phyloP scores from a whole-genome alignment of 2,329 filamentous ascomycete species.

The Dothistroma pini region DNA sequence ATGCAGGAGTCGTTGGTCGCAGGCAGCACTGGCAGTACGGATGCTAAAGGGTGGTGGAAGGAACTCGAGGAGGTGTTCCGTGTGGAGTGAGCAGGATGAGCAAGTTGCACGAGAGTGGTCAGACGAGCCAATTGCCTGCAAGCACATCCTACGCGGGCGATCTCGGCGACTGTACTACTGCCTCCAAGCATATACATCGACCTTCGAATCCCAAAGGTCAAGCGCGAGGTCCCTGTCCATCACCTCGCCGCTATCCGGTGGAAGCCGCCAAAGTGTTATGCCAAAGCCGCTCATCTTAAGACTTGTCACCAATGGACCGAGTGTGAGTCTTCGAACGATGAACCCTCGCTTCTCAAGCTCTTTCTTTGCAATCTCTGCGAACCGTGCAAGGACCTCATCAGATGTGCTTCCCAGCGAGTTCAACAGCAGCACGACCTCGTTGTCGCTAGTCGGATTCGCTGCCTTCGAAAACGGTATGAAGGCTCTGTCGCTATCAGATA shows the following conservation, averaged over 20 bases:
- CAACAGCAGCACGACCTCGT: constrained; percentile 35
- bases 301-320: constrained; percentile 37
- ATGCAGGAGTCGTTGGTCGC: constrained; percentile 63
- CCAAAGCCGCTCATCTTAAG: constrained; percentile 39
- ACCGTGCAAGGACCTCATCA: constrained; percentile 36
- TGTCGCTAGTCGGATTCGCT: constrained; percentile 28
- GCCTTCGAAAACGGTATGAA: constrained; percentile 37
- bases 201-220: constrained; percentile 35
- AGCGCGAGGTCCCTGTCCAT: constrained; percentile 30
- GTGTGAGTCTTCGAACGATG: constrained; percentile 32
- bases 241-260: constrained; percentile 29
- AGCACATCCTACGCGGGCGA: neutral
- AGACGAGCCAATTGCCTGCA: neutral
- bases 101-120: neutral
- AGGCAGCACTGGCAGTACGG: constrained; percentile 57
- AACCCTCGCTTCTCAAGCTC: constrained; percentile 33
- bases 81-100: neutral
- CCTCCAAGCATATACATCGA: constrained; percentile 37
- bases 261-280: constrained; percentile 38
- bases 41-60: constrained; percentile 61
- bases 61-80: constrained; percentile 41
- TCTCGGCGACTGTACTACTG: constrained; percentile 23
- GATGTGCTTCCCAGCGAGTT: constrained; percentile 38
- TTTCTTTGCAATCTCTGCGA: constrained; percentile 34
- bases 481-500: constrained; percentile 34